A percentile compares a stretch with the other conserved stretches of the same genome.
phyloP scores from a whole-genome alignment of 345 rosid species.

The Noccaea caerulescens region DNA sequence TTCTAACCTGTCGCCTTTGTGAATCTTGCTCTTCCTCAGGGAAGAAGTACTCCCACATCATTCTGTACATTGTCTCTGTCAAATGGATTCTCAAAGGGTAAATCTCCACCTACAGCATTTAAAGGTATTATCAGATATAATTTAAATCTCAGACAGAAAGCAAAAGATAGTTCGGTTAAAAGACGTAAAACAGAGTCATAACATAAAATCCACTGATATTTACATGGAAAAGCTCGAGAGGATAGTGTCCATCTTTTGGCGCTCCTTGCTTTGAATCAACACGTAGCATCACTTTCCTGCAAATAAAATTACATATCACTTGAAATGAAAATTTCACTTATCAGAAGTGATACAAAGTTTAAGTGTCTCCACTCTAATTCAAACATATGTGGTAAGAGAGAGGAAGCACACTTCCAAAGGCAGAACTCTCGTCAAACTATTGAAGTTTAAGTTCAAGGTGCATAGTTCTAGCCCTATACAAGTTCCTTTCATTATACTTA shows the following conservation, averaged over 20 bases:
- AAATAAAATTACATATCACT: constrained; percentile 25
- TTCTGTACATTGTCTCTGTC: constrained; percentile 97
- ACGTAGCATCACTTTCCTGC: constrained; percentile 87
- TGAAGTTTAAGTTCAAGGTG: constrained; percentile 16
- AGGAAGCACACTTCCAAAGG: constrained; percentile 9
- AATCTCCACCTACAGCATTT: constrained; percentile 74
- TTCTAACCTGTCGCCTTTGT: constrained; percentile 83
- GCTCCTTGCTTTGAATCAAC: constrained; percentile 96
- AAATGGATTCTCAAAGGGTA: constrained; percentile 94
- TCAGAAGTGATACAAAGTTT: constrained; percentile 14
- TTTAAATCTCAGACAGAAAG: constrained; percentile 2
- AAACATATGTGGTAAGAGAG: constrained; percentile 6
- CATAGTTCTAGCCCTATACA: not conserved
- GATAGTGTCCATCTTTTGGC: constrained; percentile 87
- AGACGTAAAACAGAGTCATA: constrained; percentile 8
- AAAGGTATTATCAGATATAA: not conserved
- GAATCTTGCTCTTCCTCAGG: constrained; percentile 99
- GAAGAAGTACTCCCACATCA: constrained; percentile 98
- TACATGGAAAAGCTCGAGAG: constrained; percentile 93
- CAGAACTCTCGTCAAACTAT: constrained; percentile 19
- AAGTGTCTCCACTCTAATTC: not conserved
- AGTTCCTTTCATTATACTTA: not conserved
- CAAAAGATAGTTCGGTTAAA: not conserved
- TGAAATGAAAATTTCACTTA: constrained; percentile 2
- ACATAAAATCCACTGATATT: constrained; percentile 7